A percentile compares a stretch with the other conserved stretches of the same genome.
These are phyloP conservation scores for Odontarrhena argentea DNA, from an alignment of 345 rosid species.

Conservation along the genomic window DNA sequence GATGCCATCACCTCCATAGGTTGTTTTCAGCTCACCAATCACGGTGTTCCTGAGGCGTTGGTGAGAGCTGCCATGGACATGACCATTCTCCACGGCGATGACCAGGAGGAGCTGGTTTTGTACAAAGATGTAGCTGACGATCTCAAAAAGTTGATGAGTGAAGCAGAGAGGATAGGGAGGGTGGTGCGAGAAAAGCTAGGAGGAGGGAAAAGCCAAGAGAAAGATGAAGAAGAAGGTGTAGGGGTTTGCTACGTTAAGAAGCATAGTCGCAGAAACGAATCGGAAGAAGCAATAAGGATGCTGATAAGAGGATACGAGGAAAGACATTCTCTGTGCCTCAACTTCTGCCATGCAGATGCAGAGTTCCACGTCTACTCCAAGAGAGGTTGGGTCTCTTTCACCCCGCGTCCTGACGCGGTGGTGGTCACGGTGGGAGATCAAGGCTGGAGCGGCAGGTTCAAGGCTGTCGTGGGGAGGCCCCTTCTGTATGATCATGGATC, in stretches of 20 bases:
- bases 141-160: constrained; percentile 69
- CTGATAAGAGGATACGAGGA: constrained; percentile 69
- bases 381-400: constrained; percentile 82
- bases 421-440: constrained; percentile 78
- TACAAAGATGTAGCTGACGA: constrained; percentile 17
- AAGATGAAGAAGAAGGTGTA: constrained; percentile 37
- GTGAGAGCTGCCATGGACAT: constrained; percentile 42
- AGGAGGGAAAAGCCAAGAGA: constrained; percentile 26
- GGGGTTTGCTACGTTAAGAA: constrained; percentile 54
- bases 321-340: constrained; percentile 70
- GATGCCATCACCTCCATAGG: constrained; percentile 67
- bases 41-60: constrained; percentile 57
- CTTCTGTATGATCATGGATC: constrained; percentile 16
- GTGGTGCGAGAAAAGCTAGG: constrained; percentile 36
- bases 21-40: constrained; percentile 77
- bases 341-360: constrained; percentile 50
- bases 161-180: constrained; percentile 60
- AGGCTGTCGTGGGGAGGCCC: constrained; percentile 54
- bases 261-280: constrained; percentile 43
- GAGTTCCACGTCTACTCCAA: constrained; percentile 87
- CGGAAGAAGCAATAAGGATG: constrained; percentile 79
- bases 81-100: constrained; percentile 38
- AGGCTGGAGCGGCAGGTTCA: constrained; percentile 40
- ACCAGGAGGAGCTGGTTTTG: constrained; percentile 44
- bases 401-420: constrained; percentile 61